phyloP scores from a whole-genome alignment of 768 basidiomycete genomes.

The Termitomyces sp. region DNA sequence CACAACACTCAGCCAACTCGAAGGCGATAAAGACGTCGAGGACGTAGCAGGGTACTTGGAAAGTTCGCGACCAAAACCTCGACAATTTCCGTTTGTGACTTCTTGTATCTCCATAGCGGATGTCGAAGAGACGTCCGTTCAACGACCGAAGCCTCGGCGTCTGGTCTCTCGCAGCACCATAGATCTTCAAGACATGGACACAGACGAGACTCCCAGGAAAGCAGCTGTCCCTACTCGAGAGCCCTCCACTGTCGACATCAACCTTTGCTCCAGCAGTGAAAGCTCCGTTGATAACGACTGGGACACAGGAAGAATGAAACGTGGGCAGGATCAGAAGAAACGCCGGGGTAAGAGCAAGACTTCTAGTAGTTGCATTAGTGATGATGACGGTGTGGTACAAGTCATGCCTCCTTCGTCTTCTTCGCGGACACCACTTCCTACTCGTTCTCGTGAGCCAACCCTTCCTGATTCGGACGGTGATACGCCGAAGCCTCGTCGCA shows the following conservation, averaged over 20 bases:
- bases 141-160: neutral
- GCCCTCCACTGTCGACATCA: constrained; percentile 1
- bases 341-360: neutral
- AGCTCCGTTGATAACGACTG: neutral
- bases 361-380: neutral
- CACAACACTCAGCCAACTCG: neutral
- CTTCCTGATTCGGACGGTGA: constrained; percentile 2
- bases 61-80: neutral
- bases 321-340: neutral
- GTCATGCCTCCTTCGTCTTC: neutral
- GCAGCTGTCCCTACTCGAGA: neutral
- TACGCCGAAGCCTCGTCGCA: constrained; percentile 11
- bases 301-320: constrained; percentile 11
- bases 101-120: neutral
- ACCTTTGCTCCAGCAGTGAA: constrained; percentile 12
- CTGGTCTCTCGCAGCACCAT: neutral
- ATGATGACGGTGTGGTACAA: neutral
- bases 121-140: neutral
- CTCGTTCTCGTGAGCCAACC: neutral
- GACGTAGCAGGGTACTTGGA: neutral
- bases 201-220: constrained; percentile 8
- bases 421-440: neutral
- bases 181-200: neutral
- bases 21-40: neutral
- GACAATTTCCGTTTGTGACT: neutral